Conservation (phyloP, 257 asterid species). For the Penstemon newberryi region DNA sequence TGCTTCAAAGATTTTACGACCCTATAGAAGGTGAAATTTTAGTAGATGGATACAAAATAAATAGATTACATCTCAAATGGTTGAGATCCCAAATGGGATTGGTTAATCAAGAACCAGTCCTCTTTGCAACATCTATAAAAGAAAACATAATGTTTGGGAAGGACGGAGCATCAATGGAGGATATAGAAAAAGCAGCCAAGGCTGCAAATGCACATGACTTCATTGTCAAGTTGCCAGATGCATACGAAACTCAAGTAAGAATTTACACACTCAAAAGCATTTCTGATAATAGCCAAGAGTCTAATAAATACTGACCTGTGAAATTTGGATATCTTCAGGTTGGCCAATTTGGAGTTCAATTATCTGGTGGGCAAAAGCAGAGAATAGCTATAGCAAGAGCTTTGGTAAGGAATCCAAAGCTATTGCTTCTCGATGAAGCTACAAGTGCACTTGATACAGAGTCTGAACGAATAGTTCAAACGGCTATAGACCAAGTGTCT, state of each 20-base stretch:
- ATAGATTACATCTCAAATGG: constrained; percentile 74
- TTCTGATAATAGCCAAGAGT: neutral
- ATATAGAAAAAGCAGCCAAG: constrained; percentile 60
- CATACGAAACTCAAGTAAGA: constrained; percentile 71
- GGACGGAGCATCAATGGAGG: constrained; percentile 69
- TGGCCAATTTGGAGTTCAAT: constrained; percentile 74
- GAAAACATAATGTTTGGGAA: constrained; percentile 75
- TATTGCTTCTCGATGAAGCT: constrained; percentile 78
- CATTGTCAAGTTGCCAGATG: constrained; percentile 57
- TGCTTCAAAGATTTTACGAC: constrained; percentile 72
- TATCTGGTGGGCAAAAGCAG: constrained; percentile 90
- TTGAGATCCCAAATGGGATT: constrained; percentile 77
- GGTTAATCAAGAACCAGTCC: constrained; percentile 83
- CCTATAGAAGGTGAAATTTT: constrained; percentile 71
- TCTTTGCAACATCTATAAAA: constrained; percentile 74
- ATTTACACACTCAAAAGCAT: neutral
- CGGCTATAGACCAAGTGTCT: constrained; percentile 69
- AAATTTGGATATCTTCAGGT: constrained; percentile 45
- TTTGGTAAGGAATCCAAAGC: constrained; percentile 66
- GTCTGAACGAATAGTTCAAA: constrained; percentile 67
- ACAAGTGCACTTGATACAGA: constrained; percentile 79
- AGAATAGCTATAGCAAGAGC: constrained; percentile 87
- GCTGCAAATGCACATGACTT: constrained; percentile 83
- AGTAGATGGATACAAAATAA: constrained; percentile 71
- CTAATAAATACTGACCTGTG: constrained; percentile 15